Conservation (phyloP, 306 rosid genomes). For the Ceratonia siliqua region DNA sequence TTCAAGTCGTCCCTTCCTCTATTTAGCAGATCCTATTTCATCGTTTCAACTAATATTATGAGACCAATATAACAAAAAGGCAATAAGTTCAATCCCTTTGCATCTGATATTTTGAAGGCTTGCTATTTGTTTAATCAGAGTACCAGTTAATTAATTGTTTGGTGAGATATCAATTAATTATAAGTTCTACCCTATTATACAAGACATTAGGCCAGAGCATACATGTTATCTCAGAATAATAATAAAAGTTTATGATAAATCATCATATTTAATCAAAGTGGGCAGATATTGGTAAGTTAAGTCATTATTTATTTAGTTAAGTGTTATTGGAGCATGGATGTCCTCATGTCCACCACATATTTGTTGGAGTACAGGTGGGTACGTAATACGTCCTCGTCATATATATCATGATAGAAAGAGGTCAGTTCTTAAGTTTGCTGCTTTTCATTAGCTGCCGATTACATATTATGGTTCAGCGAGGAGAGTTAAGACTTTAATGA, state of each 20-base stretch:
- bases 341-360: conserved; percentile 13
- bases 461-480: background rate
- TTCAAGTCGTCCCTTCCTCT: background rate
- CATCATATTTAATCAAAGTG: background rate
- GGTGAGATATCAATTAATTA: conserved; percentile 10
- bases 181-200: background rate
- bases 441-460: background rate
- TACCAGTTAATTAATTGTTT: background rate
- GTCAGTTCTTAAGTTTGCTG: background rate
- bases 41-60: background rate
- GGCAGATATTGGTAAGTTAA: background rate
- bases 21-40: background rate
- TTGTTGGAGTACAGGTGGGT: background rate
- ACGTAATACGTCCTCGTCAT: background rate
- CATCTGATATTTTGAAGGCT: background rate
- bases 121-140: background rate
- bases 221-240: no score
- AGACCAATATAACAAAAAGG: background rate
- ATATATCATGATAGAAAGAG: background rate
- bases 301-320: background rate
- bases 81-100: background rate
- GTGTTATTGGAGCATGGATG: background rate
- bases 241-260: no score
- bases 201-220: background rate
- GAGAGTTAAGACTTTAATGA: background rate